Percentiles rank a stretch among this genome's conserved stretches.
phyloP scores from a whole-genome alignment of 495 filamentous ascomycete genomes.

The Xylaria palmicola region DNA sequence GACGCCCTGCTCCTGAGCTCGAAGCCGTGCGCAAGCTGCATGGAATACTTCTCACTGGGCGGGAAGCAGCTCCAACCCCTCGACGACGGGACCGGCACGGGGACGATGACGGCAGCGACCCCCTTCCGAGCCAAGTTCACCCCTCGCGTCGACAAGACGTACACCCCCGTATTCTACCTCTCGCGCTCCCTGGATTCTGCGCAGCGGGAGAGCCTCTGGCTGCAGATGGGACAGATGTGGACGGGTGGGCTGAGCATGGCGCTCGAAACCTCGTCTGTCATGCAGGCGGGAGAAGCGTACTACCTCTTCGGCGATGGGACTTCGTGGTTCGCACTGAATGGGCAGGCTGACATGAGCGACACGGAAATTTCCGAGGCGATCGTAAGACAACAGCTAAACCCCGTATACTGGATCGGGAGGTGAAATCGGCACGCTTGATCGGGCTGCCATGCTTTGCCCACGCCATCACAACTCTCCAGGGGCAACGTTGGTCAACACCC shows the following conservation, averaged over 20 bases:
- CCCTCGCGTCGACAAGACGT: constrained; percentile 25
- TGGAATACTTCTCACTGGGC: constrained; percentile 26
- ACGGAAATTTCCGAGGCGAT: constrained; percentile 30
- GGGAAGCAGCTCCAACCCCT: constrained; percentile 28
- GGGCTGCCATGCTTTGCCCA: too few species aligned
- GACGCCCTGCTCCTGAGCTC: constrained; percentile 29
- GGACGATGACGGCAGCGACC: background rate
- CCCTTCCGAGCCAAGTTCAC: constrained; percentile 31
- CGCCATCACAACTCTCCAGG: too few species aligned
- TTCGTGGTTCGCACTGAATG: constrained; percentile 31
- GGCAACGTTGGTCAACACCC: too few species aligned
- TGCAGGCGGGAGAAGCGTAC: constrained; percentile 24
- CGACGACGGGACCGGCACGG: constrained; percentile 15
- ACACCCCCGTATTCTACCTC: constrained; percentile 31
- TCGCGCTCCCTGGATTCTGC: constrained; percentile 22
- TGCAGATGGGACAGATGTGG: constrained; percentile 25
- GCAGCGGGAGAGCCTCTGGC: constrained; percentile 21
- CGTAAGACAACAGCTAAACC: constrained; percentile 22
- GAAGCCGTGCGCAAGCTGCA: constrained; percentile 29
- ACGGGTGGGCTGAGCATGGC: constrained; percentile 19
- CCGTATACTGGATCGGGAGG: constrained; percentile 30
- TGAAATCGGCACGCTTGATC: too few species aligned
- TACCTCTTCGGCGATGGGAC: constrained; percentile 26
- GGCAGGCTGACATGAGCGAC: constrained; percentile 30
- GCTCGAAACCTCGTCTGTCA: constrained; percentile 17